These are phyloP conservation scores for Pestalotiopsis sp. DNA, from an alignment of 2,329 filamentous ascomycete genomes.

Conservation along the genomic window DNA sequence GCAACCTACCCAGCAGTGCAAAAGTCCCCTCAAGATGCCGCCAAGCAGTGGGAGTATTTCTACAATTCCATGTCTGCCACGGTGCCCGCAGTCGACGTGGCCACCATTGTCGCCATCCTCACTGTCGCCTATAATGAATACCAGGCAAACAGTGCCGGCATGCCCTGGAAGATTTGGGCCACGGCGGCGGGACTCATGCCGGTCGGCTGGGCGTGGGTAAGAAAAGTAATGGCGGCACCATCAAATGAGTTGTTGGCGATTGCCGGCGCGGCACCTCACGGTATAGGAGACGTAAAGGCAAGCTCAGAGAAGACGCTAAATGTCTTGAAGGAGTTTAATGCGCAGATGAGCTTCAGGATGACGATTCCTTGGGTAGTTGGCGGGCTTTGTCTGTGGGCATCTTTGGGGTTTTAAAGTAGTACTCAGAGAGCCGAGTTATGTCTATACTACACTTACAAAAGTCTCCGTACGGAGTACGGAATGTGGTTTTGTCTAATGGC, in stretches of 20 bases:
- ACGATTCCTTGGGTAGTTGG: conserved; percentile 13
- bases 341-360: conserved; percentile 15
- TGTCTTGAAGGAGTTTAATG: conserved; percentile 13
- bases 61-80: conserved; percentile 16
- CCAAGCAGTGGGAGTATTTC: conserved; percentile 14
- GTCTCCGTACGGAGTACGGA: no score
- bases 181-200: conserved; percentile 15
- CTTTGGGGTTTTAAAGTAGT: conserved; percentile 8
- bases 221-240: conserved; percentile 10
- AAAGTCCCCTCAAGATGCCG: conserved; percentile 8
- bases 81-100: conserved; percentile 9
- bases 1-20: conserved; percentile 11
- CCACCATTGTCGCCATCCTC: conserved; percentile 11
- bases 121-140: conserved; percentile 12
- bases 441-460: no score
- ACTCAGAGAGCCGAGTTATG: neutral
- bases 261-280: neutral
- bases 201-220: conserved; percentile 13
- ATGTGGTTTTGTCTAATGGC: no score
- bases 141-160: neutral
- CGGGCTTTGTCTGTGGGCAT: conserved; percentile 13
- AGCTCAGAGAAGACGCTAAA: conserved; percentile 14
- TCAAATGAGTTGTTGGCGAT: conserved; percentile 9
- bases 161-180: conserved; percentile 15
- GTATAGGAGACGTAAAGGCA: neutral